A percentile compares a stretch with the other conserved stretches of the same genome.
phyloP scores from a whole-genome alignment of 1,284 basidiomycete genomes.

The Marasmius oreades region DNA sequence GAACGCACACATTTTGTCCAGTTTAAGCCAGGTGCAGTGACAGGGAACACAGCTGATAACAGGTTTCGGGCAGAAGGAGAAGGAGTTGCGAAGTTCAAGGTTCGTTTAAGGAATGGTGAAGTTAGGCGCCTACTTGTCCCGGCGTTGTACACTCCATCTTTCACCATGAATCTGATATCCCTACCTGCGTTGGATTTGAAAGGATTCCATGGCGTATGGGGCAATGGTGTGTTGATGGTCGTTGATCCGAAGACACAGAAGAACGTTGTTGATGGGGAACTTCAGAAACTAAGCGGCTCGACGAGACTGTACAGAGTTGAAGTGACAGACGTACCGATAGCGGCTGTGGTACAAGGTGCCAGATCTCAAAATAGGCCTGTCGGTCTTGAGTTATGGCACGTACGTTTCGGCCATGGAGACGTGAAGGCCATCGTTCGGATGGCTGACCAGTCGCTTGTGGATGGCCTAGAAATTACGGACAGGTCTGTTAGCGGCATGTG shows the following conservation, averaged over 20 bases:
- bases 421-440: background rate
- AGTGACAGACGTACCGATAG: background rate
- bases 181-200: background rate
- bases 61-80: background rate
- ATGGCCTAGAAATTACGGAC: background rate
- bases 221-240: background rate
- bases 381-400: background rate
- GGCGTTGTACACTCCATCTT: background rate
- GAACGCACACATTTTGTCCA: background rate
- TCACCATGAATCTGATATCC: background rate
- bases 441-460: background rate
- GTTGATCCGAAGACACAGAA: background rate
- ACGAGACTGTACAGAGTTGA: background rate
- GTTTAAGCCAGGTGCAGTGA: background rate
- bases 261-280: background rate
- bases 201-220: background rate
- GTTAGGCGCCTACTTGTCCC: background rate
- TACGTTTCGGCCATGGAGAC: conserved; percentile 3
- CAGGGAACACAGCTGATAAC: background rate
- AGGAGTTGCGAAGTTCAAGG: background rate
- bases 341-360: background rate
- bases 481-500: background rate
- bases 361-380: background rate
- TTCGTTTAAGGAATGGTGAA: background rate
- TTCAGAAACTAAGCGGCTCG: background rate